Evolutionary conservation across 495 filamentous ascomycete species (phyloP), one percentile per base, ranked within the genome.

Genomic region (Penicillium salamii): DNA sequence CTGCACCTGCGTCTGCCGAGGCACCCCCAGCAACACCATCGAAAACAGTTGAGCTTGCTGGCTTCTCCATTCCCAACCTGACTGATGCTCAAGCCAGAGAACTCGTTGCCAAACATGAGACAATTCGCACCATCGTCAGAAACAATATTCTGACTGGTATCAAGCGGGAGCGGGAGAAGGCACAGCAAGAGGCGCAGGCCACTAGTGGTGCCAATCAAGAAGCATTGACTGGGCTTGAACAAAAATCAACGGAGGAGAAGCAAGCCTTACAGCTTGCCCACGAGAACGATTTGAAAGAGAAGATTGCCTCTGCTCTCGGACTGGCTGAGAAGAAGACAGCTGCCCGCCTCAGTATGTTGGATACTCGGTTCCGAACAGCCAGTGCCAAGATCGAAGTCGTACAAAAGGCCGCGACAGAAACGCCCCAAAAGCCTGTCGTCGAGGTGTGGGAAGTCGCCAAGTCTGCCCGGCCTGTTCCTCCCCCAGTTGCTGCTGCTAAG

Each of bases 401-500:
- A 9, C 77, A 89, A 50, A 86, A 80, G 40, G 90, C 89, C 13
- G 90, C 87, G 0, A 77, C 75, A 19, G 87, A 95, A n/a, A 95
- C 89, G 0, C 91, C 91, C 2, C 74, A 91, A 61, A 81, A 79
- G 48, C 81, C 89, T 12, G 90, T 97, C 6, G 75, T 68, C 9
- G 90, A 95, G 62, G 91, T 96, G 0, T 97, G 89, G 89, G 82
- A 85, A 32, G 68, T 86, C 24, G 89, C 84, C 0, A 89, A 91
- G 68, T 71, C 72, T 19, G 81, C 82, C n/a, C 89, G 83, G 57
- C 78, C 83, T 42, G 70, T 78, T 9, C 68, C 79, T 8, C 67
- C 76, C 14, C 63, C 76, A 1, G 43, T 46, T 29, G 58, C 61
- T 19, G 52, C 57, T 12, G 49, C 63, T 1, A 75, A 69, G 47